Conservation (phyloP, 1,284 basidiomycete genomes). For the Moniliophthora roreri region DNA sequence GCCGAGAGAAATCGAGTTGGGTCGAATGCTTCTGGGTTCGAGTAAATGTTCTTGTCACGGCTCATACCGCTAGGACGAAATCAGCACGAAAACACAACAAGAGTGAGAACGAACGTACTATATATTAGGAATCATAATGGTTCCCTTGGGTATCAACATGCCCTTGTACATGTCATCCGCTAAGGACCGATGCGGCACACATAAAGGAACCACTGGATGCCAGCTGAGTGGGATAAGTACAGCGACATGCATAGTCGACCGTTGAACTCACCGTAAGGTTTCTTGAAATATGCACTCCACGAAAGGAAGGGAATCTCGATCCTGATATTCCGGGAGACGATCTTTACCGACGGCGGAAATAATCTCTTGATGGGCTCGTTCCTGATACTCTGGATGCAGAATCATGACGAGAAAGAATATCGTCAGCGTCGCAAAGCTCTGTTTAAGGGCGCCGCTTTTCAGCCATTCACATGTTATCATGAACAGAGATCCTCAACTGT, state of each 20-base stretch:
- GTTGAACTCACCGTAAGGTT: background rate
- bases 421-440: background rate
- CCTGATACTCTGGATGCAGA: background rate
- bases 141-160: slow-evolving; percentile 18
- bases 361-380: slow-evolving; percentile 2
- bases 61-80: slow-evolving; percentile 10
- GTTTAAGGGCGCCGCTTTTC: background rate
- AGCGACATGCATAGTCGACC: background rate
- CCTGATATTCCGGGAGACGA: slow-evolving; percentile 1
- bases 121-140: slow-evolving; percentile 13
- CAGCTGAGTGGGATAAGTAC: no score
- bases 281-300: slow-evolving; percentile 1
- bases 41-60: slow-evolving; percentile 13
- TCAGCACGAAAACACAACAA: background rate
- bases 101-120: slow-evolving; percentile 3
- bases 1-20: slow-evolving; percentile 14
- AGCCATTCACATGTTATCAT: no score
- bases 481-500: no score
- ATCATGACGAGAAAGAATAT: background rate
- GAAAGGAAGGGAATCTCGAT: slow-evolving; percentile 1
- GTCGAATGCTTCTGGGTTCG: slow-evolving; percentile 14
- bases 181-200: slow-evolving; percentile 2
- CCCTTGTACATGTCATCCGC: slow-evolving; percentile 13
- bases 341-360: background rate
- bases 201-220: background rate